These are phyloP conservation scores for Suhomyces anneliseae DNA, from an alignment of 1,139 yeast species.

Conservation along the genomic window DNA sequence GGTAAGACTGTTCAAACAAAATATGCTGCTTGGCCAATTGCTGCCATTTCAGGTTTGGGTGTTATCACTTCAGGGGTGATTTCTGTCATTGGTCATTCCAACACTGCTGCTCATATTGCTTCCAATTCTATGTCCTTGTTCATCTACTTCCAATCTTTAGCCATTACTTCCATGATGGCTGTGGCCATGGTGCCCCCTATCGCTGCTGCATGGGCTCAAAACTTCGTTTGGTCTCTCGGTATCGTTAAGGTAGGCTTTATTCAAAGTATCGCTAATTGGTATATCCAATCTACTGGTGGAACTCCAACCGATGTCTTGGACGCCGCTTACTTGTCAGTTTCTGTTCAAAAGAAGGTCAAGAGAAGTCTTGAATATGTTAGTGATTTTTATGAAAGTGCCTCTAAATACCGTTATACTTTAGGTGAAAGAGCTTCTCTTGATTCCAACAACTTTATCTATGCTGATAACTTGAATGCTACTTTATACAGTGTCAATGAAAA, in stretches of 20 bases:
- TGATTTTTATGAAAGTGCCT: conserved; percentile 16
- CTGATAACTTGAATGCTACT: conserved; percentile 49
- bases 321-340: conserved; percentile 59
- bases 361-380: conserved; percentile 22
- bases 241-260: conserved; percentile 77
- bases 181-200: conserved; percentile 92
- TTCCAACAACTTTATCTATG: conserved; percentile 44
- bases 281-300: conserved; percentile 96
- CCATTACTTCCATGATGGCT: conserved; percentile 95
- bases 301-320: conserved; percentile 69
- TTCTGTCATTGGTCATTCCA: conserved; percentile 84
- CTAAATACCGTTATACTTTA: conserved; percentile 18
- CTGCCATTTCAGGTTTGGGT: conserved; percentile 87
- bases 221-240: conserved; percentile 96
- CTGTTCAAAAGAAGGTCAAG: conserved; percentile 66
- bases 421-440: conserved; percentile 37
- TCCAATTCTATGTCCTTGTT: conserved; percentile 91
- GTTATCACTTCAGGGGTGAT: conserved; percentile 82
- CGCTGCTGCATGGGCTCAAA: conserved; percentile 98
- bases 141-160: conserved; percentile 90
- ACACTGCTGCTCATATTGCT: conserved; percentile 96
- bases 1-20: conserved; percentile 94
- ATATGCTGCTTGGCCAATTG: conserved; percentile 96
- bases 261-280: conserved; percentile 90
- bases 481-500: conserved; percentile 76